These are phyloP conservation scores for Solanum virginianum DNA, from an alignment of 257 asterid genomes.

Conservation along the genomic window DNA sequence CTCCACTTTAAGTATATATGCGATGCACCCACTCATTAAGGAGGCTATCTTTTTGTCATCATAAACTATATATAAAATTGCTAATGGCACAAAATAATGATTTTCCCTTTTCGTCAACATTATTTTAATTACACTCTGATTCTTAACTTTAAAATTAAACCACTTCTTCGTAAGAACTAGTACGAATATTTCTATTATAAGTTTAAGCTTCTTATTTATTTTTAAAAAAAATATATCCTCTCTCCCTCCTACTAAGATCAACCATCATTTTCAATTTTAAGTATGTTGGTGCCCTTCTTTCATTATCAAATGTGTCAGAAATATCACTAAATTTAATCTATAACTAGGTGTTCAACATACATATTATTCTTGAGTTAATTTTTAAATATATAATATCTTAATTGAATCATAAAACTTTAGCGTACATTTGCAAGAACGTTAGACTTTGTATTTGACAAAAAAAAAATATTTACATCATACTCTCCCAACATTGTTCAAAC, in stretches of 20 bases:
- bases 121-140: not conserved
- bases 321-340: too few species aligned
- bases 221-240: not conserved
- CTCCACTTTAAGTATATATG: slow-evolving; percentile 4
- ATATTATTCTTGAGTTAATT: too few species aligned
- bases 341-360: too few species aligned
- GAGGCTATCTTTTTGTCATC: slow-evolving; percentile 10
- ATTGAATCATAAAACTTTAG: too few species aligned
- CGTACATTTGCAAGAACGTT: too few species aligned
- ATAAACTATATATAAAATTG: slow-evolving; percentile 6
- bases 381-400: too few species aligned
- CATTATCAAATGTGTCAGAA: too few species aligned
- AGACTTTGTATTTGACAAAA: too few species aligned
- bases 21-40: not conserved
- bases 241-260: not conserved
- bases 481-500: too few species aligned
- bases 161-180: not conserved
- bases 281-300: too few species aligned
- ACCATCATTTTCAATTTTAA: not conserved
- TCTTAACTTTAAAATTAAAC: not conserved
- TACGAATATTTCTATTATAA: not conserved
- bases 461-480: too few species aligned
- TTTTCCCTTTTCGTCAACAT: not conserved
- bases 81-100: slow-evolving; percentile 5
- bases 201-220: not conserved